Evolutionary conservation across 129 eudicot species (phyloP).

Genomic region (Flaveria sonorensis): DNA sequence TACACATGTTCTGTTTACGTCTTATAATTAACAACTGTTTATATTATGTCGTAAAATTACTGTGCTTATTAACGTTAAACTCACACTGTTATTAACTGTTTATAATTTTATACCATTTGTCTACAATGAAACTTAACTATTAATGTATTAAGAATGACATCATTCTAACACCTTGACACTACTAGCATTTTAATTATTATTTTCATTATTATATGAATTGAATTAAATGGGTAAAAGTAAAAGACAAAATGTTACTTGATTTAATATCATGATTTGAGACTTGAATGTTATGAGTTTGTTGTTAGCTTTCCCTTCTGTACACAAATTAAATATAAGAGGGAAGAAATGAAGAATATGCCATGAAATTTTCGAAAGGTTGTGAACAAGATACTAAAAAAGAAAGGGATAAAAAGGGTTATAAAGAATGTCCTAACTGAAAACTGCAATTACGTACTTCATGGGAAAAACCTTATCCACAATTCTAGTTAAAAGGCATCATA

Average conservation of each 20-base stretch:
- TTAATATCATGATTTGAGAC: background rate
- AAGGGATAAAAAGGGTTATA: conserved; percentile 23
- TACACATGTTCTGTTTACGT: background rate
- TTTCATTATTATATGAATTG: no score
- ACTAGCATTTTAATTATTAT: no score
- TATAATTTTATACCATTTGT: no score
- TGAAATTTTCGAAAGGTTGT: conserved; percentile 27
- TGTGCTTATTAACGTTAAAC: no score
- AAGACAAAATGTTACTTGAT: background rate
- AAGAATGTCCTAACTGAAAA: conserved; percentile 1
- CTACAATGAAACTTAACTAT: no score
- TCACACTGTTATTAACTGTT: no score
- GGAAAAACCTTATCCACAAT: background rate
- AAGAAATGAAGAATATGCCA: conserved; percentile 20
- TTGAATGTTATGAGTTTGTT: background rate
- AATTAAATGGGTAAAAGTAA: background rate
- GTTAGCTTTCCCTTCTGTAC: background rate
- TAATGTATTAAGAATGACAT: no score
- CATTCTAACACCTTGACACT: no score
- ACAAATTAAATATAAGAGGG: conserved; percentile 2
- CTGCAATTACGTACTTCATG: conserved; percentile 7
- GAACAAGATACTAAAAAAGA: conserved; percentile 24
- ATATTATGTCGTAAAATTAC: background rate
- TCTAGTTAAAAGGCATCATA: conserved; percentile 1
- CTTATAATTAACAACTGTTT: background rate